phyloP scores from a whole-genome alignment of 2,329 filamentous ascomycete species.

The Ophiostoma angusticollis region DNA sequence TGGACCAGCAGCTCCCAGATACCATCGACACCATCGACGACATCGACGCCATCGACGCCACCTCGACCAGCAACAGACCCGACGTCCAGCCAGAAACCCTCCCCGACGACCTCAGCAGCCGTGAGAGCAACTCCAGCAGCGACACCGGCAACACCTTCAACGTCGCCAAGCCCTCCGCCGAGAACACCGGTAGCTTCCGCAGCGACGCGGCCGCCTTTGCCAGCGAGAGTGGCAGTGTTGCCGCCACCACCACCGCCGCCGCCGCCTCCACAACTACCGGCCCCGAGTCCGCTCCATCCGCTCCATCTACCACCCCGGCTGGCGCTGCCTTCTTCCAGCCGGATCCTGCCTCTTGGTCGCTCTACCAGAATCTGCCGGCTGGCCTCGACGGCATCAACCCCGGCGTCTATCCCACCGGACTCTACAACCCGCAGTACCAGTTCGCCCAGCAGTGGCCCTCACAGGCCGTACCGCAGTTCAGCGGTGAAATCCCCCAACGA shows the following conservation, averaged over 20 bases:
- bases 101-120: neutral
- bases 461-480: slow-evolving; percentile 15
- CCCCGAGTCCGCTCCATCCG: neutral
- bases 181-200: neutral
- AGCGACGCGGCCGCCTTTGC: neutral
- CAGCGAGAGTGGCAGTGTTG: slow-evolving; percentile 9
- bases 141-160: neutral
- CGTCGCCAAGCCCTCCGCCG: neutral
- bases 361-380: slow-evolving; percentile 35
- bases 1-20: neutral
- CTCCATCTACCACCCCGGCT: slow-evolving; percentile 1
- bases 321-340: slow-evolving; percentile 7
- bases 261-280: slow-evolving; percentile 14
- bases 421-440: slow-evolving; percentile 14
- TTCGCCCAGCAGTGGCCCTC: slow-evolving; percentile 21
- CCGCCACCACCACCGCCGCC: slow-evolving; percentile 20
- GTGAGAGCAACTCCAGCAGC: slow-evolving; percentile 4
- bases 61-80: neutral
- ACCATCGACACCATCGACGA: too few relatives aligned
- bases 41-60: neutral
- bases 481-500: slow-evolving; percentile 24
- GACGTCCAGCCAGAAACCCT: neutral
- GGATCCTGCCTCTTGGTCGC: slow-evolving; percentile 31
- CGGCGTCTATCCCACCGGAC: slow-evolving; percentile 21
- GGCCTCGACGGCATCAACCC: slow-evolving; percentile 22